phyloP scores from a whole-genome alignment of 2,329 filamentous ascomycete species.

The Fusarium robinianum region DNA sequence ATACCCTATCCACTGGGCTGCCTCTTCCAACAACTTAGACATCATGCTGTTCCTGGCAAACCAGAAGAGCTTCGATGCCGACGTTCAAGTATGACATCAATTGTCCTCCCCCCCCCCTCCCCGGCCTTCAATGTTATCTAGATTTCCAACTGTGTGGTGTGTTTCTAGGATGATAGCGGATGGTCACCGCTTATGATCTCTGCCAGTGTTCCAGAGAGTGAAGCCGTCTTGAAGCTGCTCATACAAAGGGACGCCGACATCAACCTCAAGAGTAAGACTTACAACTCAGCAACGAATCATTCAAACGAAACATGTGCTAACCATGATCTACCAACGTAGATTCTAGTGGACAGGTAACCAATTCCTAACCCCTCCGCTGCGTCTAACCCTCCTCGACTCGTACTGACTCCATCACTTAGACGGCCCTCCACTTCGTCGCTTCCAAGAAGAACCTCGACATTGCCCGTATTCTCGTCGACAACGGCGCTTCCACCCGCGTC shows the following conservation, averaged over 20 bases:
- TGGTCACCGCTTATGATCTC: constrained; percentile 89
- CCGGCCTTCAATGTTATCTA: too few relatives aligned
- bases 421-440: constrained; percentile 86
- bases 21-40: constrained; percentile 76
- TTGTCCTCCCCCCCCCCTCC: too few relatives aligned
- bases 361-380: background rate
- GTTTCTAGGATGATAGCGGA: constrained; percentile 68
- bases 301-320: constrained; percentile 1
- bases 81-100: constrained; percentile 65
- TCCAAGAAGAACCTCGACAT: constrained; percentile 88
- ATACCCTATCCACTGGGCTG: constrained; percentile 92
- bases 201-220: constrained; percentile 72
- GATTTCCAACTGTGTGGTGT: background rate
- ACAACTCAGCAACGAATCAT: too few relatives aligned
- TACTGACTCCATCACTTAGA: constrained; percentile 52
- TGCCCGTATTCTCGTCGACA: constrained; percentile 74
- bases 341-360: constrained; percentile 64
- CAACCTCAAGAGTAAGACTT: constrained; percentile 67
- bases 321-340: constrained; percentile 48
- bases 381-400: background rate
- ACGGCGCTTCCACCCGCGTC: constrained; percentile 76
- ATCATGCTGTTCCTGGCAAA: constrained; percentile 76
- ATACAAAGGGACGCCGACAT: constrained; percentile 72
- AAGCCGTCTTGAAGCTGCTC: constrained; percentile 69
- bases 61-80: constrained; percentile 76